Evolutionary conservation across 306 rosid species (phyloP).

Genomic region (Cyamopsis tetragonoloba): DNA sequence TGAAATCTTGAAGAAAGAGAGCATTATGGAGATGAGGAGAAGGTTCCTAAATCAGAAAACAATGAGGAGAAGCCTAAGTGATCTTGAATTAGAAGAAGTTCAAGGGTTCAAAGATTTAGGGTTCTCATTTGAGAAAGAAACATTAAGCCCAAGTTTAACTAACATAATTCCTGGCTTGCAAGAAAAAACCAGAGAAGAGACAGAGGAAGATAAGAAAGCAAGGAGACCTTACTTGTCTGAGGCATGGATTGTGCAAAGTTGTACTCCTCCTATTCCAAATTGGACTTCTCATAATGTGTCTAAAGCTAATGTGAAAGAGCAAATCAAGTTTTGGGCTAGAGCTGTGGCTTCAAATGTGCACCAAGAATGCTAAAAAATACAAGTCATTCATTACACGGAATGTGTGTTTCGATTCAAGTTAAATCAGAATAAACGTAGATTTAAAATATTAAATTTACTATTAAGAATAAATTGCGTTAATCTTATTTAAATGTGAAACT

Average conservation of each 20-base stretch:
- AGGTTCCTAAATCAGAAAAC: constrained; percentile 36
- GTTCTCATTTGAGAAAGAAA: constrained; percentile 72
- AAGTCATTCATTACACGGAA: neutral
- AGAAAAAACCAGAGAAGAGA: constrained; percentile 48
- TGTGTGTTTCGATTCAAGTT: too few species aligned
- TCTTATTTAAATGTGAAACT: too few species aligned
- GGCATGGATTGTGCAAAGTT: constrained; percentile 69
- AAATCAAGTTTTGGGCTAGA: constrained; percentile 91
- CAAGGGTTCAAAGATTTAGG: constrained; percentile 95
- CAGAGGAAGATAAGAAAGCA: constrained; percentile 36
- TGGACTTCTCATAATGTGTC: constrained; percentile 49
- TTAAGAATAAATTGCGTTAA: too few species aligned
- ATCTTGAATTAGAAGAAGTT: constrained; percentile 77
- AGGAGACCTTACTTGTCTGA: constrained; percentile 88
- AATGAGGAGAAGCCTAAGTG: constrained; percentile 61
- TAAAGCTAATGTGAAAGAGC: constrained; percentile 60
- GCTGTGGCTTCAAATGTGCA: constrained; percentile 76
- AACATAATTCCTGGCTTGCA: constrained; percentile 83
- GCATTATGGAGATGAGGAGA: constrained; percentile 45
- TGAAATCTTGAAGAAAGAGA: constrained; percentile 36
- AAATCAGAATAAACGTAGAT: too few species aligned
- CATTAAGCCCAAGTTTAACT: constrained; percentile 52
- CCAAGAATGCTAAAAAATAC: constrained; percentile 46
- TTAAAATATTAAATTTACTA: too few species aligned
- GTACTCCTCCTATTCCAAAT: constrained; percentile 58